Percentiles rank a stretch among this genome's conserved stretches.
Evolutionary conservation across 2,329 filamentous ascomycete species (phyloP).

Genomic region (Xenoacremonium recifei): DNA sequence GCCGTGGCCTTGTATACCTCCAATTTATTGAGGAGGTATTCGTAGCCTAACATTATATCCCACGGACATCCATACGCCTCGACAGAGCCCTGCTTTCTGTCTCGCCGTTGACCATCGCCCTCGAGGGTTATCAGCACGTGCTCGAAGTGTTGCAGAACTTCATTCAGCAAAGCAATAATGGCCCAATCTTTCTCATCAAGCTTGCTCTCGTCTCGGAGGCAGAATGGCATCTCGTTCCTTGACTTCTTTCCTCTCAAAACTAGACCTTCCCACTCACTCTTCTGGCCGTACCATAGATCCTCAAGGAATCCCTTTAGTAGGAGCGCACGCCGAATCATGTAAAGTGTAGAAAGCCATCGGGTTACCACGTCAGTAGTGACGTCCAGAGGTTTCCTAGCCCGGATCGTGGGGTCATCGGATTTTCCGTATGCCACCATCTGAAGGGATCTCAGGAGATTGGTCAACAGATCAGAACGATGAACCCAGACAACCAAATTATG

Average conservation of each 20-base stretch:
- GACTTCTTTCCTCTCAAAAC: slow-evolving; percentile 10
- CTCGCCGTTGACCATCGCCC: slow-evolving; percentile 8
- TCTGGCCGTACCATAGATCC: background rate
- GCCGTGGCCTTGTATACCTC: slow-evolving; percentile 4
- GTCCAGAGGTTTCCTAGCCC: slow-evolving; percentile 7
- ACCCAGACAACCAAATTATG: slow-evolving; percentile 14
- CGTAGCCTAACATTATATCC: slow-evolving; percentile 12
- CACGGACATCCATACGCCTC: slow-evolving; percentile 10
- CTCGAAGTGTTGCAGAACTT: slow-evolving; percentile 9
- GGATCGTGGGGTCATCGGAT: slow-evolving; percentile 5
- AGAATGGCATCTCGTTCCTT: slow-evolving; percentile 5
- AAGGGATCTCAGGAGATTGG: slow-evolving; percentile 4
- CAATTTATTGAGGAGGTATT: slow-evolving; percentile 7
- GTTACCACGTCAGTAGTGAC: slow-evolving; percentile 14
- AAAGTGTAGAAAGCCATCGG: slow-evolving; percentile 13
- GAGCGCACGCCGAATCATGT: slow-evolving; percentile 13
- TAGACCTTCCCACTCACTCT: slow-evolving; percentile 2
- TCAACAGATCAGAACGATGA: slow-evolving; percentile 10
- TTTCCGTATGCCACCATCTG: slow-evolving; percentile 1
- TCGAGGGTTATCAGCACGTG: slow-evolving; percentile 11
- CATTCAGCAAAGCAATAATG: slow-evolving; percentile 6
- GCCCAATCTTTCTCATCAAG: slow-evolving; percentile 9
- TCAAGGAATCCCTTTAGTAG: slow-evolving; percentile 3
- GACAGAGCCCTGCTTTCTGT: slow-evolving; percentile 9
- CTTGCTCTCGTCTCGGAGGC: slow-evolving; percentile 6